Conservation (phyloP, 192 early-diverging fungal genomes). For the Backusella morwellensis region DNA sequence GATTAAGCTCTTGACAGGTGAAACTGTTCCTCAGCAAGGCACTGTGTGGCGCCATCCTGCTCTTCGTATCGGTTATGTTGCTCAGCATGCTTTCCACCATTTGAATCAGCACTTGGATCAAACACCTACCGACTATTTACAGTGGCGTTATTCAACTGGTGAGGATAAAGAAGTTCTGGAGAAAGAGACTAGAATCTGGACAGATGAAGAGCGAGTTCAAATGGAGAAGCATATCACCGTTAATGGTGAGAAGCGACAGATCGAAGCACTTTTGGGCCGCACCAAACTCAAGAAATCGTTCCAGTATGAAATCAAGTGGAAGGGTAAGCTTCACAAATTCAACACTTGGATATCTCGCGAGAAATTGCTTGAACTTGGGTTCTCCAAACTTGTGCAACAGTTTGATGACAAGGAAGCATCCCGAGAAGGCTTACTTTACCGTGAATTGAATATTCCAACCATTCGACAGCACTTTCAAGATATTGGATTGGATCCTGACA, state of each 20-base stretch:
- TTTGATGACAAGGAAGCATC: slow-evolving; percentile 80
- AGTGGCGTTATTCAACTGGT: slow-evolving; percentile 79
- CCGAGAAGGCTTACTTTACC: slow-evolving; percentile 65
- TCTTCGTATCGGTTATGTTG: slow-evolving; percentile 84
- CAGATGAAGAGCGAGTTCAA: slow-evolving; percentile 61
- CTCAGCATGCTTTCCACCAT: slow-evolving; percentile 88
- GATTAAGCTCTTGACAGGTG: slow-evolving; percentile 80
- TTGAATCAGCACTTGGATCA: slow-evolving; percentile 80
- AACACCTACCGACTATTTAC: slow-evolving; percentile 81
- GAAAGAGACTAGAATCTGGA: slow-evolving; percentile 67
- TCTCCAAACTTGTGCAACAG: slow-evolving; percentile 71
- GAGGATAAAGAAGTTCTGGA: slow-evolving; percentile 73
- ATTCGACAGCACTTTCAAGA: slow-evolving; percentile 72
- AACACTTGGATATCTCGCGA: slow-evolving; percentile 73
- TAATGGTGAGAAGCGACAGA: slow-evolving; percentile 56
- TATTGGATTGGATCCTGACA: slow-evolving; percentile 74
- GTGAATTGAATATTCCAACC: slow-evolving; percentile 61
- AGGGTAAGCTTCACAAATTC: slow-evolving; percentile 55
- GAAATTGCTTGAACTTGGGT: slow-evolving; percentile 67
- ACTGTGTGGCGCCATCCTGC: slow-evolving; percentile 80
- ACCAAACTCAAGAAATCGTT: slow-evolving; percentile 76
- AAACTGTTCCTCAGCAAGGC: slow-evolving; percentile 65
- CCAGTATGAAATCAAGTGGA: slow-evolving; percentile 83
- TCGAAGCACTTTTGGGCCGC: slow-evolving; percentile 64
- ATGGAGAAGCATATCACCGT: slow-evolving; percentile 60